Evolutionary conservation across 371 early-diverging fungal genomes (phyloP).

Genomic region (Lichtheimia ornata): DNA sequence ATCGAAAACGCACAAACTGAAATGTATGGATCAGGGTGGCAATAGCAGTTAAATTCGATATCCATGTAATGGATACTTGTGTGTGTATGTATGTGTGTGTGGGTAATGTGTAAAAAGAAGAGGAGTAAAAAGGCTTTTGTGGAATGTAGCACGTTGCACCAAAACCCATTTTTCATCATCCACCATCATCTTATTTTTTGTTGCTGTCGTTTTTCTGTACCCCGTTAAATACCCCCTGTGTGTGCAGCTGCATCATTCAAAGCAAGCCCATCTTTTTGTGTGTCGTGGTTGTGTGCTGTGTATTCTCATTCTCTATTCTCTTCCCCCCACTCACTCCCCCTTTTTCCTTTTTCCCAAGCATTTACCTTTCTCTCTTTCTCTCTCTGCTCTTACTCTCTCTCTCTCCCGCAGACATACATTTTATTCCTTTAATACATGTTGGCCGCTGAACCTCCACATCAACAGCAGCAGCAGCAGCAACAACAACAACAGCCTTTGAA

Average conservation of each 20-base stretch:
- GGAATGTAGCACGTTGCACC: conserved; percentile 13
- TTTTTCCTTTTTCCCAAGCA: conserved; percentile 3
- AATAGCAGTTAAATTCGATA: too few relatives aligned
- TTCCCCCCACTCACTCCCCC: background rate
- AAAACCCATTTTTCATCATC: background rate
- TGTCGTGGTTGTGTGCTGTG: conserved; percentile 2
- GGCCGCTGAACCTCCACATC: background rate
- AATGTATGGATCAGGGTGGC: too few relatives aligned
- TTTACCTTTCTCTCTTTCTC: background rate
- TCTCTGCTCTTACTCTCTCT: background rate
- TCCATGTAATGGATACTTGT: too few relatives aligned
- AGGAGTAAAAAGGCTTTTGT: background rate
- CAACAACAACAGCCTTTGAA: background rate
- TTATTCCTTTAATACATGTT: conserved; percentile 5
- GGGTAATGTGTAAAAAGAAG: too few relatives aligned
- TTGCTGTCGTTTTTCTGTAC: too few relatives aligned
- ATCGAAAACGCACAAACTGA: background rate
- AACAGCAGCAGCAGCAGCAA: conserved; percentile 2
- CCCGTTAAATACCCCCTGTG: too few relatives aligned
- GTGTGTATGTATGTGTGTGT: too few relatives aligned
- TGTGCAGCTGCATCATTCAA: too few relatives aligned
- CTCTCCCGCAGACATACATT: background rate
- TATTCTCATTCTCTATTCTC: background rate
- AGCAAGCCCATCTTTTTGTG: background rate
- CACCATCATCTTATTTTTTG: too few relatives aligned